A percentile compares a stretch with the other conserved stretches of the same genome.
These are phyloP conservation scores for Malus hybrid DNA, from an alignment of 331 rosid genomes.

Conservation along the genomic window DNA sequence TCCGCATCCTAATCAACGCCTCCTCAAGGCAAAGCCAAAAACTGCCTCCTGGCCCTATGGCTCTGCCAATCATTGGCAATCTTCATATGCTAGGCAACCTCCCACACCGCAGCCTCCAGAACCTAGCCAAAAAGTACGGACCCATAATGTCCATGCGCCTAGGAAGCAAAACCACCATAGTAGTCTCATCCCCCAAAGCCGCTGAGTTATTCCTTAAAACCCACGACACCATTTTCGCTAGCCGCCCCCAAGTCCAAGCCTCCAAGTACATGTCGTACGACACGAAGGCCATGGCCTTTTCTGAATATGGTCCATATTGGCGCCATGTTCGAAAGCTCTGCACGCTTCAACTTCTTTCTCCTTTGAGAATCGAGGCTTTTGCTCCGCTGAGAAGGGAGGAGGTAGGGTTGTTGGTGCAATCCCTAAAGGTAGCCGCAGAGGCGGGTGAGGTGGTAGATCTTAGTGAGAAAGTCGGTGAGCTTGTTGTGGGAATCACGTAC, in stretches of 20 bases:
- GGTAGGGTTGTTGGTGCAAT: neutral
- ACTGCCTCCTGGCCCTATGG: conserved; percentile 35
- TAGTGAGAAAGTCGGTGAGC: neutral
- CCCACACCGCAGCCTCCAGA: conserved; percentile 16
- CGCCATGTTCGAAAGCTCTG: conserved; percentile 2
- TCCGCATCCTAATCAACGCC: neutral
- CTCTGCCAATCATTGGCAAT: conserved; percentile 24
- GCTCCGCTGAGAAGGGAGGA: conserved; percentile 5
- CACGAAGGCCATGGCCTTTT: neutral
- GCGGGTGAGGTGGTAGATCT: conserved; percentile 19
- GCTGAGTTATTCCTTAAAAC: conserved; percentile 11
- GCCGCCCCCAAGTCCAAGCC: conserved; percentile 3
- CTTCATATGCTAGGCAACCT: conserved; percentile 23
- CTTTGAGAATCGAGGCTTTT: conserved; percentile 15
- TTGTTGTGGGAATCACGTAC: neutral
- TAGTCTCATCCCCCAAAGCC: conserved; percentile 6
- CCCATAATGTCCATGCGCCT: conserved; percentile 33
- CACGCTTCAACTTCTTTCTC: neutral
- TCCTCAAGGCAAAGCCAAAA: neutral
- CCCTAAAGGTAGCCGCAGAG: neutral
- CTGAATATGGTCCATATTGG: conserved; percentile 1
- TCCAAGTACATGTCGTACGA: conserved; percentile 12
- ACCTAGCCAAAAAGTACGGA: conserved; percentile 32
- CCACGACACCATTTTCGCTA: conserved; percentile 1
- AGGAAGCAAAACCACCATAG: conserved; percentile 17